Evolutionary conservation across 306 rosid genomes (phyloP).

Genomic region (Castanospermum australe): DNA sequence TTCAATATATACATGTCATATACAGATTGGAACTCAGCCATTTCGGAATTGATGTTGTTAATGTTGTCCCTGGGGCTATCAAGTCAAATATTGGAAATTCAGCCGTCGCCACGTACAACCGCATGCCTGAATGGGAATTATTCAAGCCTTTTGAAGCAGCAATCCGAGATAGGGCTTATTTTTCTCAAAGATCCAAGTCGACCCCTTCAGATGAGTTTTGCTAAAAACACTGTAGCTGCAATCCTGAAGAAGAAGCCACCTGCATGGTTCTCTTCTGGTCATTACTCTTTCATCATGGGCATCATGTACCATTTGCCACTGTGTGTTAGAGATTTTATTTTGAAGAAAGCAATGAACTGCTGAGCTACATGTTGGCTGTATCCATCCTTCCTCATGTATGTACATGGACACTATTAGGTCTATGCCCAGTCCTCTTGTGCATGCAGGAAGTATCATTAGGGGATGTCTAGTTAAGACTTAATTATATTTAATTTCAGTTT

Average conservation of each 20-base stretch:
- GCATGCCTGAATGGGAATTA: slow-evolving; percentile 71
- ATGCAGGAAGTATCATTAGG: background rate
- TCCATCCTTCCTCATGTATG: background rate
- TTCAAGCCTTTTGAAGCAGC: slow-evolving; percentile 69
- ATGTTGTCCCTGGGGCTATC: slow-evolving; percentile 79
- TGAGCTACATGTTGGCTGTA: background rate
- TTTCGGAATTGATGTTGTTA: slow-evolving; percentile 81
- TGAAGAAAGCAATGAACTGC: slow-evolving; percentile 43
- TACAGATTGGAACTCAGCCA: slow-evolving; percentile 68
- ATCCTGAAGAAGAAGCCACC: slow-evolving; percentile 69
- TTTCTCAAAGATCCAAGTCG: slow-evolving; percentile 52
- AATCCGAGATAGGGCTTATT: slow-evolving; percentile 55
- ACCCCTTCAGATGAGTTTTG: slow-evolving; percentile 87
- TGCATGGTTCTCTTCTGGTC: slow-evolving; percentile 81
- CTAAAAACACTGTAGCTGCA: slow-evolving; percentile 59
- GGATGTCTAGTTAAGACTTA: background rate
- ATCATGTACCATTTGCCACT: slow-evolving; percentile 75
- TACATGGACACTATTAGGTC: background rate
- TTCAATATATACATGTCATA: background rate
- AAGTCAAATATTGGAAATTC: slow-evolving; percentile 74
- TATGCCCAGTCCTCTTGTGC: background rate
- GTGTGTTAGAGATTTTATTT: slow-evolving; percentile 54
- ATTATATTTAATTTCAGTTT: too few relatives aligned
- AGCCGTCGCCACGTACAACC: slow-evolving; percentile 47
- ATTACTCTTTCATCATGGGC: slow-evolving; percentile 50